Evolutionary conservation across 352 stramenopile species (phyloP).

Genomic region (Globisporangium nagaii): DNA sequence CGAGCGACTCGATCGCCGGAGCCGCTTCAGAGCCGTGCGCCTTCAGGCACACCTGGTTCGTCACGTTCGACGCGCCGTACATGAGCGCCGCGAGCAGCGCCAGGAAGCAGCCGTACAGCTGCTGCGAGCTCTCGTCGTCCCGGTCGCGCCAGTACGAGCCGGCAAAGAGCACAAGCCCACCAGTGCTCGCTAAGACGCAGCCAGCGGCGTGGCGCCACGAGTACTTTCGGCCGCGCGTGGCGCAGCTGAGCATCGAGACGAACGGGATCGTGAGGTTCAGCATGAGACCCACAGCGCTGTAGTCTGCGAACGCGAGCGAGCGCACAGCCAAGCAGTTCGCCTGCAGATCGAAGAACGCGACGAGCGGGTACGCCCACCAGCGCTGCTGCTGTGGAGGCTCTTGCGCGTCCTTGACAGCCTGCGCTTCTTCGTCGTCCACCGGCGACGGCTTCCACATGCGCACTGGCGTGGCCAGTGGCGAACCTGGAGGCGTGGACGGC

Average conservation of each 20-base stretch:
- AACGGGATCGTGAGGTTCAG: constrained; percentile 47
- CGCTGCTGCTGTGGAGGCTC: not conserved
- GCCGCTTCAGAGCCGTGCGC: constrained; percentile 15
- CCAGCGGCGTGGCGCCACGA: constrained; percentile 24
- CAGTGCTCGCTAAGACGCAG: constrained; percentile 15
- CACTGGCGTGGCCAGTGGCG: constrained; percentile 3
- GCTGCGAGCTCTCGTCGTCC: constrained; percentile 10
- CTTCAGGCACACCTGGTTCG: constrained; percentile 32
- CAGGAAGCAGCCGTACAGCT: constrained; percentile 29
- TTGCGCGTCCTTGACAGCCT: no score
- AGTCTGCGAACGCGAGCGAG: constrained; percentile 28
- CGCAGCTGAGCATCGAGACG: constrained; percentile 24
- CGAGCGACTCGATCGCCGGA: constrained; percentile 22
- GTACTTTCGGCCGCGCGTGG: constrained; percentile 19
- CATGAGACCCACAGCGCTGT: constrained; percentile 24
- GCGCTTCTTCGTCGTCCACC: no score
- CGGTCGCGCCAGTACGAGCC: constrained; percentile 16
- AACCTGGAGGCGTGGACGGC: not conserved
- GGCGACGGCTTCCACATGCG: no score
- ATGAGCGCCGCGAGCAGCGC: constrained; percentile 24
- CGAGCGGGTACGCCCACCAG: constrained; percentile 39
- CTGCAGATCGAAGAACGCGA: constrained; percentile 36
- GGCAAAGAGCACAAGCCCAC: constrained; percentile 21
- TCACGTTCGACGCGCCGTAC: constrained; percentile 32
- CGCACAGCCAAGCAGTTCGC: constrained; percentile 30